Evolutionary conservation across 768 basidiomycete species (phyloP).

Genomic region (Lentinula raphanica): DNA sequence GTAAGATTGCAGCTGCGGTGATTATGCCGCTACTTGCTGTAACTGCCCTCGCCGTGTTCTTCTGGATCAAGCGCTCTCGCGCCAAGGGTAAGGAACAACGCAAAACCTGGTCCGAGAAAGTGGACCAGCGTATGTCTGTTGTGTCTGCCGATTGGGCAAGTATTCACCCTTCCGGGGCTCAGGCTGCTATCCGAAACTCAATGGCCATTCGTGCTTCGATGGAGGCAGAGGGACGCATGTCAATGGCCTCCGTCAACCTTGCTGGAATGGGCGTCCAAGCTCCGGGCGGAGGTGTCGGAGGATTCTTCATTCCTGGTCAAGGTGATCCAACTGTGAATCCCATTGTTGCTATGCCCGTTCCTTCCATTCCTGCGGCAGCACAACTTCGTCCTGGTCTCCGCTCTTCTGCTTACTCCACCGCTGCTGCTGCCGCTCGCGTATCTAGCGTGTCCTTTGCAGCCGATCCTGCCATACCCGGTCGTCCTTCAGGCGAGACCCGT

Average conservation of each 20-base stretch:
- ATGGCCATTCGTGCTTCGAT: constrained; percentile 47
- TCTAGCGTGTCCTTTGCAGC: constrained; percentile 70
- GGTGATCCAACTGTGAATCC: constrained; percentile 1
- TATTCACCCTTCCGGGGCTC: constrained; percentile 64
- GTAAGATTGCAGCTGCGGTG: constrained; percentile 60
- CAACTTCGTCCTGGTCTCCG: constrained; percentile 7
- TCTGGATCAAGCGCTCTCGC: constrained; percentile 54
- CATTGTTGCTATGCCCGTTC: not conserved
- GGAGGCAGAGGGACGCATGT: constrained; percentile 29
- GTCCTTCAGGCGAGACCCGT: constrained; percentile 35
- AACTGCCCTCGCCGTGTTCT: constrained; percentile 34
- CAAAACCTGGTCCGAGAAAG: constrained; percentile 53
- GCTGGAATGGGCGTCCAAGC: constrained; percentile 34
- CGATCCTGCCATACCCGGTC: constrained; percentile 36
- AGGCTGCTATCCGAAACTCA: constrained; percentile 66
- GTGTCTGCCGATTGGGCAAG: constrained; percentile 76
- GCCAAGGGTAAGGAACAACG: constrained; percentile 44
- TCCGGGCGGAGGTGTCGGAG: constrained; percentile 13
- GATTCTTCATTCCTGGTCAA: not conserved
- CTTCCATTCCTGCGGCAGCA: not conserved
- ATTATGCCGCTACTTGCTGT: constrained; percentile 60
- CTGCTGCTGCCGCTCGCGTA: constrained; percentile 31
- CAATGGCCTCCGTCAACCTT: constrained; percentile 25
- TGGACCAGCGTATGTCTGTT: constrained; percentile 83
- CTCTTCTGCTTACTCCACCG: constrained; percentile 27